A percentile compares a stretch with the other conserved stretches of the same genome.
phyloP scores from a whole-genome alignment of 495 filamentous ascomycete species.

The Baudoinia panamericana region DNA sequence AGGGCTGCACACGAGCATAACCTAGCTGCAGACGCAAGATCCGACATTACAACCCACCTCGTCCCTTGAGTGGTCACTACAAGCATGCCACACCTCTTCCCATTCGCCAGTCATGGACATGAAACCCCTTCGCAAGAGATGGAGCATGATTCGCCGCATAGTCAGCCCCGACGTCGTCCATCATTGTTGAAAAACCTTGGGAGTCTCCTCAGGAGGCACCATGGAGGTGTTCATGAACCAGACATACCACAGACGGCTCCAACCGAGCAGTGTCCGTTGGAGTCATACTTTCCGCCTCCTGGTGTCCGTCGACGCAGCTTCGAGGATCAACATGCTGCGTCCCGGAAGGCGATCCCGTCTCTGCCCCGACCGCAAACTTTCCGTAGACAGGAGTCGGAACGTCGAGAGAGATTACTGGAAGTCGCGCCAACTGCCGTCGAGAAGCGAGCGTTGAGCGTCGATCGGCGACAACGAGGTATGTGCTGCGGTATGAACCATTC shows the following conservation, averaged over 20 bases:
- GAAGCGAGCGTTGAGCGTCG: slow-evolving; percentile 61
- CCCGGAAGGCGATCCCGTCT: slow-evolving; percentile 53
- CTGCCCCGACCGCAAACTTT: slow-evolving; percentile 64
- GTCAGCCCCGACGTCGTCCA: slow-evolving; percentile 22
- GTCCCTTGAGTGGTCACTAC: slow-evolving; percentile 10
- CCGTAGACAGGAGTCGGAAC: slow-evolving; percentile 69
- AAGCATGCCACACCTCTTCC: slow-evolving; percentile 20
- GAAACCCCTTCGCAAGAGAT: slow-evolving; percentile 14
- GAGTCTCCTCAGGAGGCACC: slow-evolving; percentile 25
- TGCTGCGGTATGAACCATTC: too few relatives aligned
- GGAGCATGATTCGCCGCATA: slow-evolving; percentile 17
- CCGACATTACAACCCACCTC: neutral
- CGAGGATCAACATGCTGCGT: neutral
- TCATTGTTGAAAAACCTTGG: slow-evolving; percentile 26
- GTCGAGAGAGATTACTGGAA: slow-evolving; percentile 55
- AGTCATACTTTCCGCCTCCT: slow-evolving; percentile 2
- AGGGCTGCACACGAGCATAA: too few relatives aligned
- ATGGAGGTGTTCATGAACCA: slow-evolving; percentile 12
- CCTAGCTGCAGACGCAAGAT: neutral
- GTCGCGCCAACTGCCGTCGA: slow-evolving; percentile 43
- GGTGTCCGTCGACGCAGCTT: slow-evolving; percentile 16
- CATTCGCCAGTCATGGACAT: slow-evolving; percentile 17
- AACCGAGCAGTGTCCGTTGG: neutral
- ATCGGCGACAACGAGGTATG: too few relatives aligned
- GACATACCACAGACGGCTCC: neutral